These are phyloP conservation scores for Trametes meyenii DNA, from an alignment of 768 basidiomycete species.

Conservation along the genomic window DNA sequence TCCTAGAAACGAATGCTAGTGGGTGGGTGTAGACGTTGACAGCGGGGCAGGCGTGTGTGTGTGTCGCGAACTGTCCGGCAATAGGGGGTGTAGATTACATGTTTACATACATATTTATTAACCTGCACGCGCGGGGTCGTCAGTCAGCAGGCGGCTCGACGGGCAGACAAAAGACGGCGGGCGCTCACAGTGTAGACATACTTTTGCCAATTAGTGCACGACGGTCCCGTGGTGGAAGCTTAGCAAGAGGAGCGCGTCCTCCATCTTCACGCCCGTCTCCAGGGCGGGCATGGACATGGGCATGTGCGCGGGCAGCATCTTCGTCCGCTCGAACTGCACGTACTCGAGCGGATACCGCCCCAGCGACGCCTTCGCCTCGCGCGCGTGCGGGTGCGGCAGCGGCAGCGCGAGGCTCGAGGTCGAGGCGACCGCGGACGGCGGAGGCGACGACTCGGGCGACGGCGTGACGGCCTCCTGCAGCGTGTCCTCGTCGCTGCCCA, in stretches of 20 bases:
- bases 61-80: constrained; percentile 15
- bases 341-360: constrained; percentile 45
- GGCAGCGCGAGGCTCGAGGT: constrained; percentile 27
- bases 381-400: constrained; percentile 23
- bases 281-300: constrained; percentile 2
- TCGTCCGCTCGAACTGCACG: constrained; percentile 53
- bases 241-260: constrained; percentile 74
- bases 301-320: background rate
- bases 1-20: no score
- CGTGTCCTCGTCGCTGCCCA: constrained; percentile 65
- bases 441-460: constrained; percentile 54
- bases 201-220: constrained; percentile 19
- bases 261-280: constrained; percentile 61
- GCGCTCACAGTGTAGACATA: constrained; percentile 8
- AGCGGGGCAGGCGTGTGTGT: constrained; percentile 4
- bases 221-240: constrained; percentile 72
- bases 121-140: background rate
- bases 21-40: no score
- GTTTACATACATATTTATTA: constrained; percentile 14
- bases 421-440: constrained; percentile 35
- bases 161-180: background rate
- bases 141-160: background rate
- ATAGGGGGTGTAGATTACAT: background rate
- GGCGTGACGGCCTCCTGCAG: constrained; percentile 73
- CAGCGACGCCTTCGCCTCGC: constrained; percentile 28